Conservation (phyloP, 345 rosid genomes). For the Luvunga scandens region DNA sequence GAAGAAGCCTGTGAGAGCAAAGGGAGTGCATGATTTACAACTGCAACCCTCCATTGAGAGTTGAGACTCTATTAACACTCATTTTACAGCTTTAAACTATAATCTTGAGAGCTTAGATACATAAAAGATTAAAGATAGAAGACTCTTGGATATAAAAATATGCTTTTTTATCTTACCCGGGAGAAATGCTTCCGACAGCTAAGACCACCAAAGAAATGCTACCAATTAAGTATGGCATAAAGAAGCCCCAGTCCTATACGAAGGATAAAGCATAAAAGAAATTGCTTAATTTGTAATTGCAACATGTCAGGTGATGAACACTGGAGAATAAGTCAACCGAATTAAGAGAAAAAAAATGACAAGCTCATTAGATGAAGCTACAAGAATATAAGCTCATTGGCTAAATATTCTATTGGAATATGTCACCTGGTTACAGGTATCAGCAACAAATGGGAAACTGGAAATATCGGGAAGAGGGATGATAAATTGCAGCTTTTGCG, state of each 20-base stretch:
- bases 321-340: background rate
- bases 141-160: background rate
- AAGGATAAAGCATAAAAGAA: background rate
- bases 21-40: conserved; percentile 11
- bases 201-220: conserved; percentile 85
- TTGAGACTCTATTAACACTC: background rate
- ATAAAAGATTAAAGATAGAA: background rate
- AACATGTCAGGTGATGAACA: background rate
- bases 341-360: background rate
- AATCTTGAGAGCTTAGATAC: background rate
- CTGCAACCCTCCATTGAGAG: background rate
- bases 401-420: background rate
- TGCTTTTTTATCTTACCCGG: conserved; percentile 52
- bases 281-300: background rate
- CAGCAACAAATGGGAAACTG: background rate
- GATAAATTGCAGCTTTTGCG: background rate
- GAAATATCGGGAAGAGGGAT: background rate
- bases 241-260: conserved; percentile 97
- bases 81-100: background rate
- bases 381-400: background rate
- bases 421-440: background rate
- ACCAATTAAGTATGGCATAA: conserved; percentile 84
- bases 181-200: conserved; percentile 84
- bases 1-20: conserved; percentile 60
- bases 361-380: background rate